Evolutionary conservation across 345 rosid species (phyloP).

Genomic region (Triadica sebifera): DNA sequence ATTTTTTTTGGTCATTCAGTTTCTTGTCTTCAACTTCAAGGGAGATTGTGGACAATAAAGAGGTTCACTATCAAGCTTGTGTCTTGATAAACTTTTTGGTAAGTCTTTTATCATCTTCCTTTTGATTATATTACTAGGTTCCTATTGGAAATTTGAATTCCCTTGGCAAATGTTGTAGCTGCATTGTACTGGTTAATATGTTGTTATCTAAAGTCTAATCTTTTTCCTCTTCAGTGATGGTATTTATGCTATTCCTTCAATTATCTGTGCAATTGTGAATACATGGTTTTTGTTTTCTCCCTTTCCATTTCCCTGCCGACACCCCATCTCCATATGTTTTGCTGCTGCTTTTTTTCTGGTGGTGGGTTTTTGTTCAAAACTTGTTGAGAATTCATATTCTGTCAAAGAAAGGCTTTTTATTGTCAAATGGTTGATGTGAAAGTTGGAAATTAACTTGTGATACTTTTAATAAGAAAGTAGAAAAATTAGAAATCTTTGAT

Average conservation of each 20-base stretch:
- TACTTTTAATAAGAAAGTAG: background rate
- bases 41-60: no score
- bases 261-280: no score
- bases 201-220: background rate
- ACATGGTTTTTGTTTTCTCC: background rate
- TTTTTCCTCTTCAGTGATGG: background rate
- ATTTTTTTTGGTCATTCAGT: background rate
- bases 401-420: slow-evolving; percentile 9
- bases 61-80: slow-evolving; percentile 2
- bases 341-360: slow-evolving; percentile 8
- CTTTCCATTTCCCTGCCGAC: background rate
- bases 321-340: slow-evolving; percentile 4
- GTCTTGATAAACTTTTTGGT: background rate
- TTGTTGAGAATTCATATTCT: slow-evolving; percentile 12
- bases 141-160: background rate
- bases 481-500: background rate
- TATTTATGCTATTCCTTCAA: background rate
- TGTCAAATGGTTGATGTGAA: slow-evolving; percentile 3
- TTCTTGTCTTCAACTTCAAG: background rate
- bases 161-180: background rate
- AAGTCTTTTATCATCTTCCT: background rate
- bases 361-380: slow-evolving; percentile 7
- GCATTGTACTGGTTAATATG: background rate
- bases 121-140: background rate
- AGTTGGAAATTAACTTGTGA: background rate